Percentiles rank a stretch among this genome's conserved stretches.
Evolutionary conservation across 192 early-diverging fungal genomes (phyloP).

Genomic region (Chytriomyces hyalinus): DNA sequence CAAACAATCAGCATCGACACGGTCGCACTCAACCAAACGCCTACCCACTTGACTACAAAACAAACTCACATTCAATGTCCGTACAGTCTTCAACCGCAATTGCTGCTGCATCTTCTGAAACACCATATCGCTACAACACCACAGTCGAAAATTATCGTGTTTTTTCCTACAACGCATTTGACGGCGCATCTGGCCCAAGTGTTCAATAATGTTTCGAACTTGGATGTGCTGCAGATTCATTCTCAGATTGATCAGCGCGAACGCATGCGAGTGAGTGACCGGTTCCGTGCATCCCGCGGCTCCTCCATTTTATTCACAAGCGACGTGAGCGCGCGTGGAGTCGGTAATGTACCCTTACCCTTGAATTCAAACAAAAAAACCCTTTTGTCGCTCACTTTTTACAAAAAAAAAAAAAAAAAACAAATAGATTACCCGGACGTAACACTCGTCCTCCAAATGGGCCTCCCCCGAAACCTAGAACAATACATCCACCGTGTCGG

Average conservation of each 20-base stretch:
- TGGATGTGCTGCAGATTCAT: constrained; percentile 69
- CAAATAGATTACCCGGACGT: constrained; percentile 96
- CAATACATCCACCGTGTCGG: constrained; percentile 97
- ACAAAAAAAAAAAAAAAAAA: constrained; percentile 81
- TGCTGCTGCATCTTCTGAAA: constrained; percentile 72
- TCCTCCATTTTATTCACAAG: constrained; percentile 84
- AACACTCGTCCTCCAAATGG: constrained; percentile 87
- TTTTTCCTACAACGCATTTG: constrained; percentile 80
- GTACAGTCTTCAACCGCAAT: constrained; percentile 62
- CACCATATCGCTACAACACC: constrained; percentile 66
- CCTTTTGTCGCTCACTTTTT: constrained; percentile 81
- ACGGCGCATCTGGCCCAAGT: constrained; percentile 67
- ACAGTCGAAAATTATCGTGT: constrained; percentile 78
- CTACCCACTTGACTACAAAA: constrained; percentile 68
- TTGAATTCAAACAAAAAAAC: constrained; percentile 3
- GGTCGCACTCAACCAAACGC: constrained; percentile 53
- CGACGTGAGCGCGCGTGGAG: constrained; percentile 95
- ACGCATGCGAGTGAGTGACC: constrained; percentile 73
- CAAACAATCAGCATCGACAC: constrained; percentile 85
- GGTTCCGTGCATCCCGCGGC: constrained; percentile 70
- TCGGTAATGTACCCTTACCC: constrained; percentile 41
- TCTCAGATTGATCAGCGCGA: constrained; percentile 76
- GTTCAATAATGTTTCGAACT: constrained; percentile 49
- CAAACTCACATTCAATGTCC: constrained; percentile 77
- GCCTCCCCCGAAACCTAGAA: constrained; percentile 79